Percentiles rank a stretch among this genome's conserved stretches.
These are phyloP conservation scores for Waltergamsia citrina DNA, from an alignment of 2,329 filamentous ascomycete genomes.

Conservation along the genomic window DNA sequence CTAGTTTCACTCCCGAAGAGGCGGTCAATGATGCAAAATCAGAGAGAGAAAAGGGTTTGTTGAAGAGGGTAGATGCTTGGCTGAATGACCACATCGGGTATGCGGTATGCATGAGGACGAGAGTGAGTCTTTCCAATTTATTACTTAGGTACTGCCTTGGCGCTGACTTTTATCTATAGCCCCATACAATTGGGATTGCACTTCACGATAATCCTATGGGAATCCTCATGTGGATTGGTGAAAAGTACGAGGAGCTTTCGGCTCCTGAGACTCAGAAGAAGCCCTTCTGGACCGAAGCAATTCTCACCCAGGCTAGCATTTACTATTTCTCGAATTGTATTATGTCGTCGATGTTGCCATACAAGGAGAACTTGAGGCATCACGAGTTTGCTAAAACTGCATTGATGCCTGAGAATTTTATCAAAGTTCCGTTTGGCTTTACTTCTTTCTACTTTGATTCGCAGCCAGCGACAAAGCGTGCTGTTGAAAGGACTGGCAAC, in stretches of 20 bases:
- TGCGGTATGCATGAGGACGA: constrained; percentile 28
- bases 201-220: constrained; percentile 29
- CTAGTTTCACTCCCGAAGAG: constrained; percentile 20
- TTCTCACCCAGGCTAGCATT: constrained; percentile 8
- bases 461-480: constrained; percentile 6
- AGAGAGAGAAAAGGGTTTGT: constrained; percentile 19
- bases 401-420: constrained; percentile 8
- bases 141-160: too few species aligned
- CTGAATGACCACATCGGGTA: constrained; percentile 27
- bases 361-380: constrained; percentile 8
- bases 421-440: constrained; percentile 9
- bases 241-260: constrained; percentile 18
- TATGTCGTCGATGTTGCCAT: constrained; percentile 9
- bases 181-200: constrained; percentile 26
- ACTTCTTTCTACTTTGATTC: constrained; percentile 9
- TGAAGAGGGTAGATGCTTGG: constrained; percentile 20
- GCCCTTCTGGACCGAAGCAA: constrained; percentile 7
- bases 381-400: constrained; percentile 8
- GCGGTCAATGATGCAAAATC: too few species aligned
- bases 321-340: constrained; percentile 11
- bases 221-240: constrained; percentile 29
- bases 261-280: constrained; percentile 6
- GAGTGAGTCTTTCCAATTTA: constrained; percentile 7
- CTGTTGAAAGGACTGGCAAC: constrained; percentile 9
- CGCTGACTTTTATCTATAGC: too few species aligned